Evolutionary conservation across 164 flowering plant species (phyloP), one percentile per base, ranked within the genome.

Genomic region (Nymphaea thermarum): DNA sequence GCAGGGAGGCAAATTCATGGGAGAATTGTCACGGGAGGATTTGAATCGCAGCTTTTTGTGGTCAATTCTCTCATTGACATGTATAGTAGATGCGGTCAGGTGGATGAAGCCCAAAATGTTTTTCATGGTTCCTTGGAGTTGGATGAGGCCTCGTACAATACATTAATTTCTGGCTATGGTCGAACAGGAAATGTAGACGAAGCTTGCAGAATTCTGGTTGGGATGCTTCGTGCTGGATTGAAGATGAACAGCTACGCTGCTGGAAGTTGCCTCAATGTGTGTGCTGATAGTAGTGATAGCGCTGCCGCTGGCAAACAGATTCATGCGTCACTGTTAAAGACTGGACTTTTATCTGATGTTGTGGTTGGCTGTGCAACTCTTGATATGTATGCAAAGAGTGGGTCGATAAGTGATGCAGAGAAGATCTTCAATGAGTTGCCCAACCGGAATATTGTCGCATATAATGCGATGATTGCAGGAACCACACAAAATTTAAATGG

Each of bases 381-480:
- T 62, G 82, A 84, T 70, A 80, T 84, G 88, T 86, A 86, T 72
- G 83, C 84, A 3, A 84, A 80, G 69, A 67, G 64, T 45, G 83
- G 85, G 17, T 65, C 69, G 61, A 68, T 84, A 69, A 68, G 63
- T 5, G 69, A 72, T 70, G 85, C 87, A 25, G 42, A 66, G 45
- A 60, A 55, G 51, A 68, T 81, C 64, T 86, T 86, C 65, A 73
- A 76, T 60, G 57, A 69, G 42, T 71, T 83, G 75, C 79, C 84
- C 8, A 5, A 72, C 42, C 66, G 64, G 14, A 86, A 85, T 80
- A 81, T 79, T 59, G 77, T 83, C 44, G 79, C 75, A 76, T 86
- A 77, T 66, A 86, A 86, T 77, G 87, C 87, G 59, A 83, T 86
- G 87, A 84, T 86, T 15, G 84, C 82, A 18, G 87, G 81, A 60